These are phyloP conservation scores for Vanrija sp. DNA, from an alignment of 1,284 basidiomycete species.

Conservation along the genomic window DNA sequence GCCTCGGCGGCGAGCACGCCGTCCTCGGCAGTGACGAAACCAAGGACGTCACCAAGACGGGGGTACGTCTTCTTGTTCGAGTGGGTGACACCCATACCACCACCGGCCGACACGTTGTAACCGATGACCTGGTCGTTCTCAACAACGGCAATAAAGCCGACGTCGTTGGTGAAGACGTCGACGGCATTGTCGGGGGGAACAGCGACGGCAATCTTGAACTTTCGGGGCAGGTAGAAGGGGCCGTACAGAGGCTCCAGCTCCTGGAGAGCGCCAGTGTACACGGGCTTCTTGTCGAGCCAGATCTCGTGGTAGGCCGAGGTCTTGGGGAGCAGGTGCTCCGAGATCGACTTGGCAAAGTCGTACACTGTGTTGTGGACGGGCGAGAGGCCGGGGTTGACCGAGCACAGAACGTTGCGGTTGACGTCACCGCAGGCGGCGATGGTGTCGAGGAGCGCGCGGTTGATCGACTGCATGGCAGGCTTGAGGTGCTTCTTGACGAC, in stretches of 20 bases:
- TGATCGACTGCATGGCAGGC: conserved; percentile 94
- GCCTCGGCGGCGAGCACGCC: conserved; percentile 83
- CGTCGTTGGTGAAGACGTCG: conserved; percentile 92
- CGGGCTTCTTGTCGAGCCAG: conserved; percentile 94
- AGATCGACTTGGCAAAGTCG: conserved; percentile 79
- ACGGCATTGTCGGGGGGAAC: conserved; percentile 96
- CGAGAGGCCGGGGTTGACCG: conserved; percentile 83
- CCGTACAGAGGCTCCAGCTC: conserved; percentile 97
- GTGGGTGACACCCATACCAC: conserved; percentile 99
- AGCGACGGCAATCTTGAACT: conserved; percentile 98
- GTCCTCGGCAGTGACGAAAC: conserved; percentile 88
- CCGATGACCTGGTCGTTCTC: conserved; percentile 71
- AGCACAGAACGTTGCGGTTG: conserved; percentile 80
- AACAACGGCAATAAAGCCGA: conserved; percentile 91
- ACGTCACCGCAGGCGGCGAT: conserved; percentile 98
- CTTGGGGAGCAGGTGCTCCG: conserved; percentile 80
- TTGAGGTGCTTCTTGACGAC: conserved; percentile 95
- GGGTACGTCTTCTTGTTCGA: conserved; percentile 99
- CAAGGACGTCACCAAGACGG: conserved; percentile 78
- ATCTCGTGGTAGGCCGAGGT: conserved; percentile 98
- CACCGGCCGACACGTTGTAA: conserved; percentile 87
- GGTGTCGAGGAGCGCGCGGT: conserved; percentile 85
- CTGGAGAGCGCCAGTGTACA: conserved; percentile 83
- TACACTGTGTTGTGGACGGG: conserved; percentile 80
- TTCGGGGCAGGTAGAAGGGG: conserved; percentile 92